Evolutionary conservation across 768 basidiomycete species (phyloP), one percentile per base, ranked within the genome.

Genomic region (Galerina sulciceps): DNA sequence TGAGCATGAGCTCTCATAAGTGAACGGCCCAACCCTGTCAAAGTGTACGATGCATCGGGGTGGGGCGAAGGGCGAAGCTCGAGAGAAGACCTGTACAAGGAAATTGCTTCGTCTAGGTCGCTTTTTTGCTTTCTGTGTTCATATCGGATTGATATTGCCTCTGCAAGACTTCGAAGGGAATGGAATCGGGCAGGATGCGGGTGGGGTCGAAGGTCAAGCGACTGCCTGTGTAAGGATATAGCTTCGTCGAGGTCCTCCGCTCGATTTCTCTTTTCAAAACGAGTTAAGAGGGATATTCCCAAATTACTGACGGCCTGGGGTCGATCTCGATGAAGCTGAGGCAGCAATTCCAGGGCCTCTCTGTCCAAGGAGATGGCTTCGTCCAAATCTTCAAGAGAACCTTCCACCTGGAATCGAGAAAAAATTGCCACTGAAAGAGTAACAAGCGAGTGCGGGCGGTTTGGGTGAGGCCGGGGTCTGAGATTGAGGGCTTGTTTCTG

Each of bases 201-300:
- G 41, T 31, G 37, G 10, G 42, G 47, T 5, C 6, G 15, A 23
- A 56, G 53, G 10, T 55, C 47, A 14, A 60, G 41, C 10, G 49
- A 42, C n/a, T 52, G 15, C 17, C 41, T 20, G 17, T 23, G 23
- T n/a, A 43, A 20, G 4, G 11, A 36, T 42, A 57, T 57, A 9
- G 60, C 55, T 26, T 57, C 60, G 42, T 53, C 23, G 35, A 61
- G 50, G n/a, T 61, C 51, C 5, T 18, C 17, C 6, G 9, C 11
- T 11, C 5, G 9, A 17, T 51, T 36, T 18, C 10, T 31, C 15
- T 17, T 34, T 17, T 46, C 34, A 17, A 52, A 53, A 8, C 18
- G 41, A 42, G 35, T 37, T 6, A 10, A 9, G 6, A 57, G 40
- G 10, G 47, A n/a, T 10, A 9, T 15, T 2, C 17, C 53, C 35